A percentile compares a stretch with the other conserved stretches of the same genome.
Conservation (phyloP, 768 basidiomycete genomes). For the Austroboletus festivus region DNA sequence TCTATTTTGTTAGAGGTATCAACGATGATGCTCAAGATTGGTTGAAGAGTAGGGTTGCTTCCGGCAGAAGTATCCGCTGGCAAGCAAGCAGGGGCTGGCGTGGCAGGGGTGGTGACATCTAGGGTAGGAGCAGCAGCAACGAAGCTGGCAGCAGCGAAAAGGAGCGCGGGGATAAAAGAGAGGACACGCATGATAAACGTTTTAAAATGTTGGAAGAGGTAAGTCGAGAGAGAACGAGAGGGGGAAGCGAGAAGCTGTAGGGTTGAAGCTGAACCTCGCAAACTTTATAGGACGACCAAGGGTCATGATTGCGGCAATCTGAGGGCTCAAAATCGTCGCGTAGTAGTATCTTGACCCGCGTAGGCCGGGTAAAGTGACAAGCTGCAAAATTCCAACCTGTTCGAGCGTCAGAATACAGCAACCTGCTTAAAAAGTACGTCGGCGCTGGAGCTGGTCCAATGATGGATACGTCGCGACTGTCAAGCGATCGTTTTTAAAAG, state of each 20-base stretch:
- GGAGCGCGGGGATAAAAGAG: slow-evolving; percentile 21
- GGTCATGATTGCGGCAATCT: background rate
- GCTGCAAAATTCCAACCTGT: background rate
- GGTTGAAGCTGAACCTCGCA: background rate
- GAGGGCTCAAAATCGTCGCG: too few relatives aligned
- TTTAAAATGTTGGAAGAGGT: slow-evolving; percentile 14
- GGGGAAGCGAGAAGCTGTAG: background rate
- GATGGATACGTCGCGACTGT: too few relatives aligned
- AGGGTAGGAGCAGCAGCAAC: slow-evolving; percentile 13
- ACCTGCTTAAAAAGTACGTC: background rate
- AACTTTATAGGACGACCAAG: slow-evolving; percentile 4
- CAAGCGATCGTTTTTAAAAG: too few relatives aligned
- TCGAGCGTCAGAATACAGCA: too few relatives aligned
- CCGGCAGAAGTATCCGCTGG: background rate
- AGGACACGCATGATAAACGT: slow-evolving; percentile 25
- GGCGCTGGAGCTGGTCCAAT: background rate
- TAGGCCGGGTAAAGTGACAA: background rate
- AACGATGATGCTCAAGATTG: slow-evolving; percentile 1
- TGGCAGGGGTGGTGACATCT: background rate
- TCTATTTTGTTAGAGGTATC: background rate
- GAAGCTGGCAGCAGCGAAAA: slow-evolving; percentile 15
- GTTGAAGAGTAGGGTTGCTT: background rate
- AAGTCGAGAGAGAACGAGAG: background rate
- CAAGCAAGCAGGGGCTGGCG: background rate
- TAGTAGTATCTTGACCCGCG: too few relatives aligned